phyloP scores from a whole-genome alignment of 768 basidiomycete species.

The Lactarius akahatsu region DNA sequence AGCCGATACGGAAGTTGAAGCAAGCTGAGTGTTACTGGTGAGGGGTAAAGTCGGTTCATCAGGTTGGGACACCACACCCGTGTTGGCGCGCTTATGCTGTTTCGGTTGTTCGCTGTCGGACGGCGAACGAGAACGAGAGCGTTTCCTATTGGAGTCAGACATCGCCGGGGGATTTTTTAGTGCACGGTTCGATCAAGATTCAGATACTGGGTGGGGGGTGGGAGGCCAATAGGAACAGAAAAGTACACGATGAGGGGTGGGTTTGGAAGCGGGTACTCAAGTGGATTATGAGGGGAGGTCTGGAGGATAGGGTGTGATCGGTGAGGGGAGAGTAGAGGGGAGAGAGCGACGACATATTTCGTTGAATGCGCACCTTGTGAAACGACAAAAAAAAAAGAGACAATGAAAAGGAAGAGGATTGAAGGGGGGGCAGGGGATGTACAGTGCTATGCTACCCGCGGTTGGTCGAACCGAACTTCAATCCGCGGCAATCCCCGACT shows the following conservation, averaged over 20 bases:
- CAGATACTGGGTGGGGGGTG: constrained; percentile 37
- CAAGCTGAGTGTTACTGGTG: constrained; percentile 46
- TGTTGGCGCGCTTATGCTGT: constrained; percentile 81
- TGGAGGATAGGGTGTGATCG: constrained; percentile 29
- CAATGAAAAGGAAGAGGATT: constrained; percentile 19
- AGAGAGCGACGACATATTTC: constrained; percentile 28
- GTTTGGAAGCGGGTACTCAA: constrained; percentile 27
- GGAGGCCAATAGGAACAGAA: constrained; percentile 34
- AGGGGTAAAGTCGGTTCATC: constrained; percentile 36
- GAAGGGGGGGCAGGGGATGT: neutral
- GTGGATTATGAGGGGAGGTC: constrained; percentile 29
- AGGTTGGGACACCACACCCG: constrained; percentile 61
- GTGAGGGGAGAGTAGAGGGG: constrained; percentile 36
- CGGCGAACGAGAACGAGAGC: constrained; percentile 83
- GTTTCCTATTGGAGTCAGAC: constrained; percentile 81
- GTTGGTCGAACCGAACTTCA: constrained; percentile 14
- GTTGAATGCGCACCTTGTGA: constrained; percentile 27
- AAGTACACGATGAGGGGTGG: constrained; percentile 32
- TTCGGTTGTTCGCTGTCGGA: constrained; percentile 79
- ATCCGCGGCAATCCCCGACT: constrained; percentile 17
- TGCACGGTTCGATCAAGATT: constrained; percentile 39
- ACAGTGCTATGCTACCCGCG: neutral
- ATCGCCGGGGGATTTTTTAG: constrained; percentile 49
- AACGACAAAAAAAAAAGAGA: constrained; percentile 3
- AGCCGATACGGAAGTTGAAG: constrained; percentile 38